Conservation (phyloP, 2,329 filamentous ascomycete species). For the Colletotrichum sp. region DNA sequence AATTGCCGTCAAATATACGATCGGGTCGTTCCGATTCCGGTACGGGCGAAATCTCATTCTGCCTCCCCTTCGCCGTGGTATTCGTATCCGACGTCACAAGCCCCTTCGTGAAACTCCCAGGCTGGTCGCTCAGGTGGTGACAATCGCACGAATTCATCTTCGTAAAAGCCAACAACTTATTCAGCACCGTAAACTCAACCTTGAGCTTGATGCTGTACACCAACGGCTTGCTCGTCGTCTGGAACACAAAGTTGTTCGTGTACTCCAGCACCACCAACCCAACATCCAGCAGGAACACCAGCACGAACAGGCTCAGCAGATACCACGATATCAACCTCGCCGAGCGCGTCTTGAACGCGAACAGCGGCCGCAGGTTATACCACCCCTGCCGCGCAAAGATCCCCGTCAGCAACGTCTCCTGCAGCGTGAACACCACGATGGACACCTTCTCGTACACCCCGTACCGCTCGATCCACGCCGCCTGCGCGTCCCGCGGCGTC, state of each 20-base stretch:
- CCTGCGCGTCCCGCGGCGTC: constrained; percentile 23
- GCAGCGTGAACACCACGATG: constrained; percentile 60
- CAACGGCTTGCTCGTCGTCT: constrained; percentile 21
- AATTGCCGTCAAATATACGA: constrained; percentile 6
- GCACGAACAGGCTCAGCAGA: constrained; percentile 39
- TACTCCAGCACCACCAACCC: constrained; percentile 41
- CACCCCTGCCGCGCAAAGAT: constrained; percentile 60
- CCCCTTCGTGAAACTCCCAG: not conserved
- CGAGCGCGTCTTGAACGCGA: constrained; percentile 41
- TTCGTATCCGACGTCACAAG: not conserved
- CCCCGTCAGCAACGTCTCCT: constrained; percentile 58
- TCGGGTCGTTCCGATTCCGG: not conserved
- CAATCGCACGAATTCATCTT: constrained; percentile 16
- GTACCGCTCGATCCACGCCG: constrained; percentile 32
- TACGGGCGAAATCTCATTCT: not conserved
- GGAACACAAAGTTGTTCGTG: constrained; percentile 34
- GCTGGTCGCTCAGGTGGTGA: not conserved
- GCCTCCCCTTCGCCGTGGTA: not conserved
- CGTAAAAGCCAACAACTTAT: constrained; percentile 24
- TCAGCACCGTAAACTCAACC: constrained; percentile 55
- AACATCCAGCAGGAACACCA: constrained; percentile 45
- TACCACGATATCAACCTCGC: constrained; percentile 40
- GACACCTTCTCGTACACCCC: constrained; percentile 59
- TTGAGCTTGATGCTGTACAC: constrained; percentile 30
- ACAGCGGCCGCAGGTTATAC: constrained; percentile 9